Base-by-base conservation (phyloP, 2,329 filamentous ascomycete genomes). In the Cadophora gregata region DNA sequence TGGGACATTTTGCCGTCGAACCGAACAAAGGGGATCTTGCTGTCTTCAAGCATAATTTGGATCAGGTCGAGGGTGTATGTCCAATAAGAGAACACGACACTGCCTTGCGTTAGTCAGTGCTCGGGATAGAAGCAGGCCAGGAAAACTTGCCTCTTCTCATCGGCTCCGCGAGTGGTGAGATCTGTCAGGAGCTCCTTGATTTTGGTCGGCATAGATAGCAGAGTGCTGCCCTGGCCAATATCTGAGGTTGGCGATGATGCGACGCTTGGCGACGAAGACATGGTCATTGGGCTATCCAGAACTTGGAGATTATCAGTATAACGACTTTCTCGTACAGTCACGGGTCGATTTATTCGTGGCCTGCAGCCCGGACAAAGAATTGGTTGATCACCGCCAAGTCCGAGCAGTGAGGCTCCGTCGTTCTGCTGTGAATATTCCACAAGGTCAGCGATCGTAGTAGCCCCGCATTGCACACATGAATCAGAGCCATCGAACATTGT, bases 1-100 rank as follows among this genome's bases (percentile, higher is more conserved):
- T 27, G 48, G 16, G 48, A 51, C 3, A 25, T 51, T 12, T 80
- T 83, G 2, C 83, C 83, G 62, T 86, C 84, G 62, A 84, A 82
- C 0, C 84, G 79, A 10, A 81, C 71, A 59, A 62, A 63, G 21
- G 12, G 24, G 8, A 69, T 66, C 10, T 16, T 4, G 3, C 10
- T 21, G n/a, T 61, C 10, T 3, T 65, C 56, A 9, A 70, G 59
- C 7, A 50, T 45, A 1, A 31, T 4, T 56, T 67, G 29, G n/a
- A 70, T 31, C 2, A 70, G 14, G 21, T 70, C 67, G 27, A 70
- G 67, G 3, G 62, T 67, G 16, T 53, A 36, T 45, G 38, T 66
- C 69, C 69, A 70, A 10, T 50, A 66, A 2, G 69, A 70, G 60
- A 70, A 70, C 2, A 70, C 65, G 36, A 70, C 47, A 51, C 67